These are phyloP conservation scores for Tulasnella sp. DNA, from an alignment of 768 basidiomycete species.

Conservation along the genomic window DNA sequence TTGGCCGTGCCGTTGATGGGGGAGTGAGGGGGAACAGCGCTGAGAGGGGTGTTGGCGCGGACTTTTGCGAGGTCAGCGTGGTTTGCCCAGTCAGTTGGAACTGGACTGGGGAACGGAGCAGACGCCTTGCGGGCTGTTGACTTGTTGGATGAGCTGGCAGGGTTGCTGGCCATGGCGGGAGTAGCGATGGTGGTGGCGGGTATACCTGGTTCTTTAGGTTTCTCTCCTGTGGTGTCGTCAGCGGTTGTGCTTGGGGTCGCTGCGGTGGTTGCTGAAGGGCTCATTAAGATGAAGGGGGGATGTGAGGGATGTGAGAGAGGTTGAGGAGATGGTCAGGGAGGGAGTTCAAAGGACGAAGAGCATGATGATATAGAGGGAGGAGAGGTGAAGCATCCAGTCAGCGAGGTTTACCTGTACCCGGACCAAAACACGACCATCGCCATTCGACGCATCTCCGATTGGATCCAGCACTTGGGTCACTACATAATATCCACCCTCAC, in stretches of 20 bases:
- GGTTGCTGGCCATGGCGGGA: neutral
- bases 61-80: constrained; percentile 24
- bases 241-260: neutral
- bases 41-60: constrained; percentile 27
- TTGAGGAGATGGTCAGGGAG: neutral
- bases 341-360: neutral
- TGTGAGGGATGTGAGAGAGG: neutral
- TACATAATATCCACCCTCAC: constrained; percentile 6
- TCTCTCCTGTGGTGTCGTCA: constrained; percentile 17
- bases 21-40: neutral
- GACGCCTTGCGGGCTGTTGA: constrained; percentile 17
- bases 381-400: neutral
- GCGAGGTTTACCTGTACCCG: neutral
- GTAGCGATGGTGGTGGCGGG: neutral
- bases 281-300: neutral
- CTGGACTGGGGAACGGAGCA: constrained; percentile 25
- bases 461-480: neutral
- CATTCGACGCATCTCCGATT: neutral
- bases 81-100: constrained; percentile 22
- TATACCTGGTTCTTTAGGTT: constrained; percentile 24
- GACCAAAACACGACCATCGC: neutral
- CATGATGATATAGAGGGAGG: constrained; percentile 13
- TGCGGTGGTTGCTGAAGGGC: neutral
- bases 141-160: constrained; percentile 17
- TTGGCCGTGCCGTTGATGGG: neutral